These are phyloP conservation scores for Apium graveolens DNA, from an alignment of 129 eudicot genomes.

Conservation along the genomic window DNA sequence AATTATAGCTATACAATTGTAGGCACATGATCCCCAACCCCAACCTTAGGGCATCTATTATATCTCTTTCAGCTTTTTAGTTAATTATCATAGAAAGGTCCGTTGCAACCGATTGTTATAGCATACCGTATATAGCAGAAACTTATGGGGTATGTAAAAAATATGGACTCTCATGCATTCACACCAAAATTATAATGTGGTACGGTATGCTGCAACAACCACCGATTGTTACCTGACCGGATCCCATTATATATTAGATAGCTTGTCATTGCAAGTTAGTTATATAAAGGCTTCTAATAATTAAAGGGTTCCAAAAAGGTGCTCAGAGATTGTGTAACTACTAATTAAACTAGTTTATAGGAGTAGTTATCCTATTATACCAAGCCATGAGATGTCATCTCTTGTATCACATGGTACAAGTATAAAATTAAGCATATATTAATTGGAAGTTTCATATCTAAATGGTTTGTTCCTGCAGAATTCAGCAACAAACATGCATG, in stretches of 20 bases:
- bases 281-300: background rate
- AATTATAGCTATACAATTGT: conserved; percentile 16
- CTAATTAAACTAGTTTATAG: conserved; percentile 23
- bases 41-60: conserved; percentile 24
- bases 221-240: no score
- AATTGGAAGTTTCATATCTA: background rate
- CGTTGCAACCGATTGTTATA: no score
- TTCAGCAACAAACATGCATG: conserved; percentile 15
- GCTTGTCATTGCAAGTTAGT: background rate
- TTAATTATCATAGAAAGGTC: conserved; percentile 13
- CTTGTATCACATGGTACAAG: background rate
- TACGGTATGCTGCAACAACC: no score
- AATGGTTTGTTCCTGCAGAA: background rate
- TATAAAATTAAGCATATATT: background rate
- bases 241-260: background rate
- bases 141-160: no score
- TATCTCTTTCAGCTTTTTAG: conserved; percentile 9
- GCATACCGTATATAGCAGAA: no score
- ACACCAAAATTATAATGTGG: no score
- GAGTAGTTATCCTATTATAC: background rate
- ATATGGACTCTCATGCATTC: no score
- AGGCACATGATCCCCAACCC: conserved; percentile 27
- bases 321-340: conserved; percentile 38
- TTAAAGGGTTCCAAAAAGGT: conserved; percentile 29
- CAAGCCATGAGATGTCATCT: background rate